Base-by-base conservation (phyloP, 2,329 filamentous ascomycete species). In the Ophiostoma sp. region DNA sequence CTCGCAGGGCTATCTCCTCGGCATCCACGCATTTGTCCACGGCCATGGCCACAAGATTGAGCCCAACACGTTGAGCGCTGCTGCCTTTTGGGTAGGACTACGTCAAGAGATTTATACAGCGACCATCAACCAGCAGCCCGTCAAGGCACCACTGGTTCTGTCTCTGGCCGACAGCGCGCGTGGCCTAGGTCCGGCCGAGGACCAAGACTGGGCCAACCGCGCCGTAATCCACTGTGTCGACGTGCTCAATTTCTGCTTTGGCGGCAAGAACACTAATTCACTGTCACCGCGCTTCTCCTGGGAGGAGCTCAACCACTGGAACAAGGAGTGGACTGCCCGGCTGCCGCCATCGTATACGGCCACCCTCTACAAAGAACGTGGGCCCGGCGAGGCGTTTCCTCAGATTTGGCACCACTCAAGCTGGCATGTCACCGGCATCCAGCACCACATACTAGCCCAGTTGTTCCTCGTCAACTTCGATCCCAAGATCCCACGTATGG, bases 201-300 rank as follows among this genome's bases (percentile, higher is more conserved):
- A 90, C 75, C 85, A 85, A 74, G 83, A 83, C 0, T 90, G 88
- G 88, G 86, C 88, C 1, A 90, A 91, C 78, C 84, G 88, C 19
- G 87, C 89, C 19, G 85, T 91, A 0, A 84, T 89, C 2, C 87
- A 89, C 76, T 89, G 88, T 71, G 88, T 88, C n/a, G 88, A 90
- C 75, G 87, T 91, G 0, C 80, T 91, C 19, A 88, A 90, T 74
- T 90, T 86, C 76, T 91, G 89, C 78, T 91, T 90, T 76, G 84
- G 85, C 1, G 81, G 84, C 19, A 78, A 77, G 19, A n/a, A 28
- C 75, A 78, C 77, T 75, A 48, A 4, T 5, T 81, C 73, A 3
- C 22, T 64, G 75, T 79, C 70, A 59, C 75, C 78, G 48, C 66
- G 66, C 31, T 69, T 69, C 28, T 69, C 66, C 3, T 89, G 87